Base-by-base conservation (phyloP, 306 rosid genomes). In the Casuarina equisetifolia region DNA sequence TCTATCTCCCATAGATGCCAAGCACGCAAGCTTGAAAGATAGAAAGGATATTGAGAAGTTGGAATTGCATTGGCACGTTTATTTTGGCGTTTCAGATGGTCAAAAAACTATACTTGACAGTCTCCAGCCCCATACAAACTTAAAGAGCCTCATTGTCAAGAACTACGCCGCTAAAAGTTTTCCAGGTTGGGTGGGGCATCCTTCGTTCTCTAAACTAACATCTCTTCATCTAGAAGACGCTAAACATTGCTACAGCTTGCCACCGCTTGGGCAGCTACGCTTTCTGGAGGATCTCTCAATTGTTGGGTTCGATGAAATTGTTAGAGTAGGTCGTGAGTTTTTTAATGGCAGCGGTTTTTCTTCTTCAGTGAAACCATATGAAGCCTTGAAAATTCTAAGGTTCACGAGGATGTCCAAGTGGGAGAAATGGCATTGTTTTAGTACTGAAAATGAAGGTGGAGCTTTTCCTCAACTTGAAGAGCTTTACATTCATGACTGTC, bases 121-220 rank as follows among this genome's bases (percentile, higher is more conserved):
- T 53, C 52, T 83, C 1, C 80, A 64, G 49, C 83, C 81, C 54
- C 79, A 57, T 15, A 44, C 43, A 64, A 52, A 69, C 54, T 44
- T 82, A 20, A 70, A 78, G 49, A 5, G 25, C 11, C 7, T 82
- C 10, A 59, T 42, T 35, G 2, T 82, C 2, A 3, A 12, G 4
- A 7, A 55, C 12, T 78, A 82, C 62, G 76, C 62, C 0, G 53
- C 80, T 2, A 50, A 66, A 42, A 40, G 9, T 11, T 70, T 81
- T 12, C 80, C 80, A 59, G 43, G 70, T 70, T 81, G 80, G 84
- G 50, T 81, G 40, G 73, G 84, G 58, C 71, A 70, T 49, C 20
- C 6, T 59, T 75, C 80, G 20, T 43, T 80, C n/a, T 75, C 72
- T 2, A 81, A 75, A 25, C 2, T 81, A 15, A 66, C 62, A 35